These are phyloP conservation scores for Aspergillus pseudoglaucus DNA, from an alignment of 2,329 filamentous ascomycete species.

Conservation along the genomic window DNA sequence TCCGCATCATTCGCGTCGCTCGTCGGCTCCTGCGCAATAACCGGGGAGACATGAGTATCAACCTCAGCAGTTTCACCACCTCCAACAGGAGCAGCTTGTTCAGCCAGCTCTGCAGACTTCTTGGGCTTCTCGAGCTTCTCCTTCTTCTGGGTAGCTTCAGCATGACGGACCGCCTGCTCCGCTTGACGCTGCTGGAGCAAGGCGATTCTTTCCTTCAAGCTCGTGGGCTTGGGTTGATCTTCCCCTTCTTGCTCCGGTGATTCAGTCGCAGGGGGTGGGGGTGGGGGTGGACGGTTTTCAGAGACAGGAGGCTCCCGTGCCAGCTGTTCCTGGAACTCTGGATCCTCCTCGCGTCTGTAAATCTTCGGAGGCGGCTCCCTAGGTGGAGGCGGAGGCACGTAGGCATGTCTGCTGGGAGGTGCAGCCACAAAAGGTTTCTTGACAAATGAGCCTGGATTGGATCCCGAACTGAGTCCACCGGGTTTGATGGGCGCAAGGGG, in stretches of 20 bases:
- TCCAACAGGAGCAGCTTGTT: conserved; percentile 18
- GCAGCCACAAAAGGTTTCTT: conserved; percentile 97
- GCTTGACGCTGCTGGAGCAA: conserved; percentile 88
- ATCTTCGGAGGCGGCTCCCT: conserved; percentile 68
- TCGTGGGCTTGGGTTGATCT: conserved; percentile 84
- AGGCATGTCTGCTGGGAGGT: conserved; percentile 86
- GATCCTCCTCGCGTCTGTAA: conserved; percentile 84
- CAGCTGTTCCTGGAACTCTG: conserved; percentile 36
- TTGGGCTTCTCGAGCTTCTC: conserved; percentile 78
- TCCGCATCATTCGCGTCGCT: conserved; percentile 62
- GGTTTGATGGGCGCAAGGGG: conserved; percentile 90
- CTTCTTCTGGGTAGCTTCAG: conserved; percentile 70
- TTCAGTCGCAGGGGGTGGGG: conserved; percentile 25
- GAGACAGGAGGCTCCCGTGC: conserved; percentile 29
- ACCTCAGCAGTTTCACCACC: conserved; percentile 21
- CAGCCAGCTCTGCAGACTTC: conserved; percentile 52
- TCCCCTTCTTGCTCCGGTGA: conserved; percentile 54
- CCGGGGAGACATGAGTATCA: conserved; percentile 28
- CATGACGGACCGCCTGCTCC: conserved; percentile 78
- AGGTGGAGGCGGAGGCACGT: conserved; percentile 70
- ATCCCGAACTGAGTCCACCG: conserved; percentile 47
- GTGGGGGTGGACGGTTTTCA: conserved; percentile 22
- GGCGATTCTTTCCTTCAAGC: conserved; percentile 90
- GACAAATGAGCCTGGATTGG: conserved; percentile 64
- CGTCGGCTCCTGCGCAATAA: conserved; percentile 46